Conservation (phyloP, 2,329 filamentous ascomycete genomes). For the Scortechinia acanthostroma region DNA sequence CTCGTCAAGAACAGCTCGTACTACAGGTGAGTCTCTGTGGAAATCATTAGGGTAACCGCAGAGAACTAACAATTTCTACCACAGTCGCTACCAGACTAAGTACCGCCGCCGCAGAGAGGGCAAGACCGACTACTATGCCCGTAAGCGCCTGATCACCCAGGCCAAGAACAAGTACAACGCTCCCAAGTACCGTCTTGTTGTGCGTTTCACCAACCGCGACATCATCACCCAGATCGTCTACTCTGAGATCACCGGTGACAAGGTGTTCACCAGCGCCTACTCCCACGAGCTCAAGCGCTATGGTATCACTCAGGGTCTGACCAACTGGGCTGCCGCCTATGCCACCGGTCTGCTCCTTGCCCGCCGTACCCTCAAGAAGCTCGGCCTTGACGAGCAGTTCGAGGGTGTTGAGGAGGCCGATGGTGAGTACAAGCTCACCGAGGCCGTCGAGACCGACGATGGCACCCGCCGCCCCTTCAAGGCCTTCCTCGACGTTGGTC, state of each 20-base stretch:
- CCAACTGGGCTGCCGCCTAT: conserved; percentile 99
- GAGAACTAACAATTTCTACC: conserved; percentile 15
- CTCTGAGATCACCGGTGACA: conserved; percentile 95
- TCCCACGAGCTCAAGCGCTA: conserved; percentile 96
- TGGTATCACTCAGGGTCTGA: conserved; percentile 95
- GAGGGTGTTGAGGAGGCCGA: conserved; percentile 91
- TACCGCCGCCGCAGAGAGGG: conserved; percentile 93
- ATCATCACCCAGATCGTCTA: conserved; percentile 96
- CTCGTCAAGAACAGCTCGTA: conserved; percentile 95
- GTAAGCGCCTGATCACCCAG: conserved; percentile 98
- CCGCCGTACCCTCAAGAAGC: conserved; percentile 94
- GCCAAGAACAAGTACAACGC: conserved; percentile 99
- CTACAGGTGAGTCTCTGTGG: conserved; percentile 71
- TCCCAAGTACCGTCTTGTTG: conserved; percentile 98
- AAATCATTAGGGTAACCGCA: too few species aligned
- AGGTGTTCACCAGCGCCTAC: conserved; percentile 89
- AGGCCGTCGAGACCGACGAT: conserved; percentile 84
- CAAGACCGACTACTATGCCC: conserved; percentile 99
- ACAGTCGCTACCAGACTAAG: conserved; percentile 98
- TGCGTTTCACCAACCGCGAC: conserved; percentile 99
- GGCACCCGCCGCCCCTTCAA: conserved; percentile 98
- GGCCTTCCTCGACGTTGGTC: conserved; percentile 95
- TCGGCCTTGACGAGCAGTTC: conserved; percentile 88
- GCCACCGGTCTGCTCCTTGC: conserved; percentile 92
- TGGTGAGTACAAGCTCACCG: conserved; percentile 92